Conservation (phyloP, 768 basidiomycete genomes). For the Agaricus blazei region DNA sequence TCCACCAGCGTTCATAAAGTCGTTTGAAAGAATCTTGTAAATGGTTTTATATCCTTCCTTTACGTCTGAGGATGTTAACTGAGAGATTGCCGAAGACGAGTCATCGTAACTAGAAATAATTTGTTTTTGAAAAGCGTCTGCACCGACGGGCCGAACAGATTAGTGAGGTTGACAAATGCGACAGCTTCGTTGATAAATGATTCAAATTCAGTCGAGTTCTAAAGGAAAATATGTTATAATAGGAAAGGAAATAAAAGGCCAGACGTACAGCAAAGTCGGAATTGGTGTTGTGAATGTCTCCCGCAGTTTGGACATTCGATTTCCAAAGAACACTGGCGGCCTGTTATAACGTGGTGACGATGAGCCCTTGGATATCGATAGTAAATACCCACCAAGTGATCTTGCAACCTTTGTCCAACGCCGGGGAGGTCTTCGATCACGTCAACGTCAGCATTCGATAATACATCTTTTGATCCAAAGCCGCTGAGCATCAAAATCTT, state of each 20-base stretch:
- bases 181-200: slow-evolving; percentile 64
- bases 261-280: slow-evolving; percentile 24
- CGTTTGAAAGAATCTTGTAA: slow-evolving; percentile 37
- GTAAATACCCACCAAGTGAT: slow-evolving; percentile 35
- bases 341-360: slow-evolving; percentile 11
- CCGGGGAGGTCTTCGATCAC: slow-evolving; percentile 41
- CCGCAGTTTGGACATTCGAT: slow-evolving; percentile 24
- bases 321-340: slow-evolving; percentile 23
- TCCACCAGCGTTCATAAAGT: slow-evolving; percentile 29
- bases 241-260: background rate
- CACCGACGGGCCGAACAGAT: slow-evolving; percentile 29
- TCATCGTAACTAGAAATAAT: slow-evolving; percentile 21
- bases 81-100: slow-evolving; percentile 30
- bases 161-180: slow-evolving; percentile 51
- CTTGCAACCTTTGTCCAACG: slow-evolving; percentile 52
- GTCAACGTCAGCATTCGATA: slow-evolving; percentile 36
- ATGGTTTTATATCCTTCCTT: slow-evolving; percentile 50
- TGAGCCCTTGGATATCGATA: background rate
- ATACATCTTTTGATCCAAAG: slow-evolving; percentile 44
- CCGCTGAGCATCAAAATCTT: slow-evolving; percentile 49
- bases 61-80: slow-evolving; percentile 36
- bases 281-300: slow-evolving; percentile 23
- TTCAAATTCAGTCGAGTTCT: slow-evolving; percentile 32
- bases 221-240: background rate
- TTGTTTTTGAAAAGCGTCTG: slow-evolving; percentile 13